Evolutionary conservation across 129 eudicot genomes (phyloP).

Genomic region (sunflower (Helianthus annuus)): HanXRQr2.0-SUNRISE NC_035447.2:33025525-33026024

Average conservation of each 20-base stretch:
- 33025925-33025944: slow-evolving; percentile 2
- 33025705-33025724: slow-evolving; percentile 83
- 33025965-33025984: neutral
- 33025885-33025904: slow-evolving; percentile 42
- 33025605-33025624: slow-evolving; percentile 89
- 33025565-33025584: slow-evolving; percentile 57
- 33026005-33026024: slow-evolving; percentile 3
- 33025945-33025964: slow-evolving; percentile 21
- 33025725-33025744: slow-evolving; percentile 72
- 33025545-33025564: neutral
- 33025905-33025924: slow-evolving; percentile 31
- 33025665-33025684: slow-evolving; percentile 92
- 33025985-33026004: slow-evolving; percentile 19
- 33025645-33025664: slow-evolving; percentile 80
- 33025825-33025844: slow-evolving; percentile 51
- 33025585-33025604: slow-evolving; percentile 65
- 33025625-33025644: slow-evolving; percentile 85
- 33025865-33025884: slow-evolving; percentile 63
- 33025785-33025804: slow-evolving; percentile 53
- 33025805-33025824: slow-evolving; percentile 47
- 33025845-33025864: slow-evolving; percentile 64
- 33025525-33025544: neutral
- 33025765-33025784: slow-evolving; percentile 67
- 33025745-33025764: slow-evolving; percentile 67
- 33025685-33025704: slow-evolving; percentile 65